Evolutionary conservation across 768 basidiomycete species (phyloP), one percentile per base, ranked within the genome.

Genomic region (Suillus spraguei): DNA sequence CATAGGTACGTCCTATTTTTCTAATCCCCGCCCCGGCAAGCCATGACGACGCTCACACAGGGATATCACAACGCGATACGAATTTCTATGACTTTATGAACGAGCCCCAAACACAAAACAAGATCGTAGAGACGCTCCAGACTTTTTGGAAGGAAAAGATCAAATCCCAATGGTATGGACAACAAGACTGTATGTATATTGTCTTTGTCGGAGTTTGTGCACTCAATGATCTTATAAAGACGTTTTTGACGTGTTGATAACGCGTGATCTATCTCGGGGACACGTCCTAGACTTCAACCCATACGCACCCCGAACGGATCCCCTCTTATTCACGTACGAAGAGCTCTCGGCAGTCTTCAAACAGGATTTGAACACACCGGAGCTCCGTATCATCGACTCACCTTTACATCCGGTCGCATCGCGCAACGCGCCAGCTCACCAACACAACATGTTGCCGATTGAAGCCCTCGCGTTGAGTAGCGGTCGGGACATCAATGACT

Each of bases 261-360:
- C 94, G 3, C 88, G 94, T 35, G 88, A 95, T 72, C 81, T 94
- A 41, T 75, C 83, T 2, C 82, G 86, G 13, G 92, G 87, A 17
- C 91, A 95, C 75, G 81, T 99, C 67, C 73, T 99, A 70, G 97
- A 98, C 73, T 94, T 98, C 77, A 95, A 95, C 67, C 94, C 95
- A 0, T 97, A 90, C 70, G 85, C 89, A 13, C 85, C 87, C 5
- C 87, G 85, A 42, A 97, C 97, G n/a, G 95, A 98, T 69, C 74
- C 94, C 0, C 83, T 97, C 0, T 80, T 97, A 20, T 98, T 97
- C 77, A 84, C 84, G 1, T 98, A 94, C 71, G 83, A 89, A 53
- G 90, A 94, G 33, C 85, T 98, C 0, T 76, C 78, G 42, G 76
- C 70, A 1, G 70, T 88, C 8, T 74, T 78, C 22, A 13, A 55